Evolutionary conservation across 345 rosid genomes (phyloP), one percentile per base, ranked within the genome.

Genomic region (Salix caprea): DNA sequence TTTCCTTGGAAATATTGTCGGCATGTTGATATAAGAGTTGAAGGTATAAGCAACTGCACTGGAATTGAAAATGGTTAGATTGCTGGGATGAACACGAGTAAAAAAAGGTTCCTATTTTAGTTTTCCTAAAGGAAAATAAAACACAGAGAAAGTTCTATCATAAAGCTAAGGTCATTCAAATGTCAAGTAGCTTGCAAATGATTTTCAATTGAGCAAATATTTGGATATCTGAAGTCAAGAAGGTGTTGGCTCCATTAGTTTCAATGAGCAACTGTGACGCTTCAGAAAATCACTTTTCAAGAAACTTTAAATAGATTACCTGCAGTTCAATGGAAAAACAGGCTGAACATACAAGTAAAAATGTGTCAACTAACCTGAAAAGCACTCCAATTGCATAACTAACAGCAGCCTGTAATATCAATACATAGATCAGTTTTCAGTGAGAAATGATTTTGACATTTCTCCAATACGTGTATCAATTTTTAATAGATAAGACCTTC

Each of bases 11-110:
- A 74, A 96, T 74, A 74, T 81, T 85, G 88, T 96, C 98, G n/a
- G 84, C 88, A 19, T 89, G 89, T 69, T 80, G 87, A 67, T 67
- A 93, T 78, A 95, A 85, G 78, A 95, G 99, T 89, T 90, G 97
- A 79, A 96, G 93, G 87, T 96, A 96, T 80, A 96, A 83, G 87
- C 92, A 95, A 88, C 99, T 95, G 98, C 84, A 84, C 77, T 70
- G 80, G 85, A 81, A 77, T 74, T 32, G 78, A 70, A 69, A 68
- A 75, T 46, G 73, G 79, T 89, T 72, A 88, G 74, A 70, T 64
- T 67, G 34, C 69, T 64, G 44, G 10, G 42, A 77, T 26, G 26
- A 74, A 19, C 72, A 65, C n/a, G 54, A 52, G 67, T 7, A 73
- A 64, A 40, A 73, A 18, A 46, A 46, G 39, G 40, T n/a, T 36